Evolutionary conservation across 2,329 filamentous ascomycete species (phyloP), one percentile per base, ranked within the genome.

Genomic region (Colletotrichum sidae): DNA sequence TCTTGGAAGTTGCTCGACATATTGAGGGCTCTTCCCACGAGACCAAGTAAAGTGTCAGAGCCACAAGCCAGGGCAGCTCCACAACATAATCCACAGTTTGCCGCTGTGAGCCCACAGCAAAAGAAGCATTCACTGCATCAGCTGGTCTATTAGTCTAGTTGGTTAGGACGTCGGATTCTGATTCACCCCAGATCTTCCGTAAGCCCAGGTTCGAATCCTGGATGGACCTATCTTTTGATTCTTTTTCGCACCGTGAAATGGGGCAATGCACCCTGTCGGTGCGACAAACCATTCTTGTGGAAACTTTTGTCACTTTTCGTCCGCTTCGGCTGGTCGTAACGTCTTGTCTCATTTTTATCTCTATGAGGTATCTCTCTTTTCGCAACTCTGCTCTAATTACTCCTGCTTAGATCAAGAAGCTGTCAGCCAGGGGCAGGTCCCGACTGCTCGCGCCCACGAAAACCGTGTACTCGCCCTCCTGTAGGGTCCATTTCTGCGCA

Each of bases 401-500:
- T 15, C 17, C 13, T 33, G 17, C 13, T 17, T 37, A 44, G 10
- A 58, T 58, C 1, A 33, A 10, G 11, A 58, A 35, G 1, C 9
- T 13, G 25, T 58, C 38, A 15, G 74, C 70, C 46, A 85, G 72
- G 17, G 79, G 79, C 66, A 86, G 68, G 42, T 80, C 72, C 38
- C 81, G 74, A 68, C 83, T 85, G 67, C 82, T 86, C 2, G 76
- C 77, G 0, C 84, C 85, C 2, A 86, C 80, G 53, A 72, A 80
- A 8, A 86, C 65, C 6, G 66, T 68, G 63, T 84, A 85, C 9
- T 74, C 71, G 0, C 83, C 84, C 15, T 72, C 75, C 58, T 78
- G 80, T 54, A 89, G 70, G 49, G 79, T 78, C 90, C 90, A 92
- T 71, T 85, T 84, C 77, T 91, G 88, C 38, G 79, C 80, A 2